Evolutionary conservation across 2,329 filamentous ascomycete species (phyloP).

Genomic region (Penicillium brevicompactum): DNA sequence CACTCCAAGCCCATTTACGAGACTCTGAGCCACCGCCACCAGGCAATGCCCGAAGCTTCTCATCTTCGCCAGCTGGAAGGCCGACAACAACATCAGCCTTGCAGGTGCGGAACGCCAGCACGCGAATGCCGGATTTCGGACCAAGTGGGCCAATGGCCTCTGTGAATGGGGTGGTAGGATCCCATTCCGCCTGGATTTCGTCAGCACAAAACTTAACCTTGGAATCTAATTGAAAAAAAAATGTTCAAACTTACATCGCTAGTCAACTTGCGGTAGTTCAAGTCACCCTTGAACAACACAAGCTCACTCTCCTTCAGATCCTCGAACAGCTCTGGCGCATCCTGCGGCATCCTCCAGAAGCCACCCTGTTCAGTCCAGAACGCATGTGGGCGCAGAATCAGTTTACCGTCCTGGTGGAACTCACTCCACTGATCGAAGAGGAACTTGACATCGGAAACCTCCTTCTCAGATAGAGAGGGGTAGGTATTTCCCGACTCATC

Average conservation of each 20-base stretch:
- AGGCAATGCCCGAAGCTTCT: conserved; percentile 69
- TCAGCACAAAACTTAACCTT: conserved; percentile 8
- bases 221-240: not conserved
- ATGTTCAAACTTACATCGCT: conserved; percentile 69
- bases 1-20: conserved; percentile 91
- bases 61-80: conserved; percentile 78
- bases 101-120: conserved; percentile 86
- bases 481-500: conserved; percentile 64
- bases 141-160: conserved; percentile 86
- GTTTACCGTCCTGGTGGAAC: conserved; percentile 79
- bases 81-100: conserved; percentile 96
- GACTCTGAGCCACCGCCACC: conserved; percentile 70
- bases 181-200: conserved; percentile 69
- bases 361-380: conserved; percentile 91
- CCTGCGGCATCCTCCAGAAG: conserved; percentile 80
- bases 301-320: conserved; percentile 83
- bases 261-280: conserved; percentile 94
- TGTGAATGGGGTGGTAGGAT: conserved; percentile 81
- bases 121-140: conserved; percentile 76
- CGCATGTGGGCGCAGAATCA: conserved; percentile 78
- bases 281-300: conserved; percentile 93
- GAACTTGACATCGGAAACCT: conserved; percentile 69
- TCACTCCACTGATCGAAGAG: conserved; percentile 80
- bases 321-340: conserved; percentile 67
- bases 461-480: conserved; percentile 65